These are phyloP conservation scores for Huntiella moniliformis DNA, from an alignment of 2,329 filamentous ascomycete species.

Conservation along the genomic window DNA sequence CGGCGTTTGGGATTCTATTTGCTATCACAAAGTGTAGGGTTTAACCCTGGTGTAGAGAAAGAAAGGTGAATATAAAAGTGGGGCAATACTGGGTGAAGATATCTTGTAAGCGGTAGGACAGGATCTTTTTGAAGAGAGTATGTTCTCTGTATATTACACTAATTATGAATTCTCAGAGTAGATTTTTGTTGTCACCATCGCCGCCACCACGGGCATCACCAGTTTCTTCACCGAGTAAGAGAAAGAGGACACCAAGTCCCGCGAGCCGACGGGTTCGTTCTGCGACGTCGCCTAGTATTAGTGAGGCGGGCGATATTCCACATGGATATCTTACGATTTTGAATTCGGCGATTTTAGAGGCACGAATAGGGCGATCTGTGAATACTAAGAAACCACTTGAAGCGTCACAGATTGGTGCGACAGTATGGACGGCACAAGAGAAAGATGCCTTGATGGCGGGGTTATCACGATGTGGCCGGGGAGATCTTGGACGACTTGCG, in stretches of 20 bases:
- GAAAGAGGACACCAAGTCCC: not conserved
- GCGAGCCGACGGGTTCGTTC: not conserved
- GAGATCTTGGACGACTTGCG: conserved; percentile 44
- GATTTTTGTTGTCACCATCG: no score
- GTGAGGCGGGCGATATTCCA: conserved; percentile 23
- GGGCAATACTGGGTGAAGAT: no score
- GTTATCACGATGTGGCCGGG: conserved; percentile 43
- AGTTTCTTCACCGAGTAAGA: not conserved
- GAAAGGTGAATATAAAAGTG: no score
- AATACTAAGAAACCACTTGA: conserved; percentile 31
- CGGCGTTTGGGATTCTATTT: no score
- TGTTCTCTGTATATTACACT: no score
- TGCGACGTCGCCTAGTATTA: not conserved
- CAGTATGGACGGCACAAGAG: conserved; percentile 51
- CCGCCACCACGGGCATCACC: no score
- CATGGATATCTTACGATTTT: conserved; percentile 30
- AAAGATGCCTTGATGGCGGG: conserved; percentile 52
- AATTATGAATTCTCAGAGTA: no score
- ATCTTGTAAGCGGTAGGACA: no score
- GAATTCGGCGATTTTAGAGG: conserved; percentile 40
- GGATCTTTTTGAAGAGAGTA: no score
- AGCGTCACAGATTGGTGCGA: conserved; percentile 48
- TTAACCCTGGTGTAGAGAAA: no score
- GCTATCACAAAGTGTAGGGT: no score
- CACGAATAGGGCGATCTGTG: conserved; percentile 12